phyloP scores from a whole-genome alignment of 208 protist species.

The Leishmania arabica region DNA sequence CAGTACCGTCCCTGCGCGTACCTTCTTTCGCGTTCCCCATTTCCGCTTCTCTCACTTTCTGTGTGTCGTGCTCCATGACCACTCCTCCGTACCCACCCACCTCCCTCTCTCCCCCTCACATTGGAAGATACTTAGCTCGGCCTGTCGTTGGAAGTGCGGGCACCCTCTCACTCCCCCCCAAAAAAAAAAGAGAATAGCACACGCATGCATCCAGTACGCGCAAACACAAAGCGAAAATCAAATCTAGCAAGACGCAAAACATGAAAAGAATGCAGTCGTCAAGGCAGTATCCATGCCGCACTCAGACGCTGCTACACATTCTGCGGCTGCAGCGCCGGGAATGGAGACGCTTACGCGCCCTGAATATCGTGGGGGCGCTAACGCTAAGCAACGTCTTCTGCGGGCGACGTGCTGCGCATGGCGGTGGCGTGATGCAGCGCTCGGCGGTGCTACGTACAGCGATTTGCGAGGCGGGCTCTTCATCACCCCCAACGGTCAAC shows the following conservation, averaged over 20 bases:
- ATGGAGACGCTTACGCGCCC: not conserved
- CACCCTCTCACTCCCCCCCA: no score
- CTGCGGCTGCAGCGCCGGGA: not conserved
- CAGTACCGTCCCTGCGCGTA: not conserved
- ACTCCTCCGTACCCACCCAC: not conserved
- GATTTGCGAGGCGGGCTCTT: not conserved
- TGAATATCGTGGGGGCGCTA: not conserved
- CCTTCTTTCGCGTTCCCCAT: not conserved
- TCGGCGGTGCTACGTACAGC: not conserved
- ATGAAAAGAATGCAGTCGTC: not conserved
- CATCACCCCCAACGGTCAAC: not conserved
- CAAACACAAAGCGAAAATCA: not conserved
- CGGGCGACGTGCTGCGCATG: not conserved
- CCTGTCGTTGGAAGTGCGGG: not conserved
- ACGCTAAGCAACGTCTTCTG: not conserved
- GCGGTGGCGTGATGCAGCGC: not conserved
- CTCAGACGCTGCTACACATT: not conserved
- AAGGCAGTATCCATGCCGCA: not conserved
- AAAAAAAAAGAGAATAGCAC: not conserved
- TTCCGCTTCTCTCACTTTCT: not conserved
- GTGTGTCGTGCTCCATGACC: not conserved
- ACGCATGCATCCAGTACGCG: not conserved
- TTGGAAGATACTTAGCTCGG: not conserved
- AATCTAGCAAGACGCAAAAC: not conserved
- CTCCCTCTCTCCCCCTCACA: not conserved